These are phyloP conservation scores for Nepenthes alata DNA, from an alignment of 179 eudicot genomes.

Conservation along the genomic window DNA sequence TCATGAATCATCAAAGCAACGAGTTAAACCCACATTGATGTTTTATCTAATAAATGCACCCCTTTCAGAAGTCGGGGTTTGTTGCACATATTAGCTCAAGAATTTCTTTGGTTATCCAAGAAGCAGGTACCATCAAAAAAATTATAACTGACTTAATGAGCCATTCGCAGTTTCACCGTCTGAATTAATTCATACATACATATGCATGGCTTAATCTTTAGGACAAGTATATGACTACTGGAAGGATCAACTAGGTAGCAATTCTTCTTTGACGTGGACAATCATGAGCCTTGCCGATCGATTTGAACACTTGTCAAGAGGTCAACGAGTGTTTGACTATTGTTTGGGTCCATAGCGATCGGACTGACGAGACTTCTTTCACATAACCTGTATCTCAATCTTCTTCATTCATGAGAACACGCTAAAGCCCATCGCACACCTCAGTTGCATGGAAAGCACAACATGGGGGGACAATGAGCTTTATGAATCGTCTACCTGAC, in stretches of 20 bases:
- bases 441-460: no score
- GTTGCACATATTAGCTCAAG: conserved; percentile 1
- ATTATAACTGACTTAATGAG: conserved; percentile 1
- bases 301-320: no score
- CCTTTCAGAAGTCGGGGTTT: not conserved
- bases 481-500: no score
- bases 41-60: not conserved
- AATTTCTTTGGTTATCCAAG: conserved; percentile 4
- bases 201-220: conserved; percentile 9
- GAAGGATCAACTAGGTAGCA: conserved; percentile 23
- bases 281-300: no score
- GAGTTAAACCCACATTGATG: not conserved
- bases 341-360: no score
- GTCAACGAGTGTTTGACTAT: no score
- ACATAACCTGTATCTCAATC: no score
- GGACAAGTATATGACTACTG: conserved; percentile 78
- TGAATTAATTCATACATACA: conserved; percentile 20
- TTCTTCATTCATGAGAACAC: no score
- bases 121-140: not conserved
- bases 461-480: no score
- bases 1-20: not conserved
- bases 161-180: conserved; percentile 1
- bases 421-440: no score
- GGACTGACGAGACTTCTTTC: no score
- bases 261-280: not conserved